Evolutionary conservation across 805 yeast genomes (phyloP), one percentile per base, ranked within the genome.

Genomic region (Nakazawaea wyomingensis): DNA sequence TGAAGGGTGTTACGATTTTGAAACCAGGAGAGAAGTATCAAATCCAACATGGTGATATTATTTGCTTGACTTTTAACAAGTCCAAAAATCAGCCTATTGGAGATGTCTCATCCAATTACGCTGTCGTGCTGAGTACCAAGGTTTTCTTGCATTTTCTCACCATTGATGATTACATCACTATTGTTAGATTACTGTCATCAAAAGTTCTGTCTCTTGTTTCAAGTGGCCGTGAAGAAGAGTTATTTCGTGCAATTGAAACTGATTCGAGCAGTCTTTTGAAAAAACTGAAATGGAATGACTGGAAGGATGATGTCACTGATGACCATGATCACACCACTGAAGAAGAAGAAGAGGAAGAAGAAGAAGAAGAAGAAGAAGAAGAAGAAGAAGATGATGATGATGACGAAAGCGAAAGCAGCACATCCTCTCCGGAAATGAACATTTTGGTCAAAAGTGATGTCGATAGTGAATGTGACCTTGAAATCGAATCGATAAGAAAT

Each of bases 41-140:
- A 1, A 7, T 38, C 14, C n/a, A 20, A n/a, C 14, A 31, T 16
- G 30, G 35, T 11, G 14, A 21, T 13, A 31, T 38, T 11, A 14
- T 38, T 11, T 38, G 41, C 22, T 31, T 38, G 22, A 32, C 30
- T 22, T 31, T 38, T 20, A 31, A 30, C 41, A 38, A 24, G 9
- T 19, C 24, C n/a, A 37, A 30, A 24, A 14, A 5, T 7, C 28
- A 19, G n/a, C 6, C 18, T 2, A 28, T 19, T 13, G 34, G 19
- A 4, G 27, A 29, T 19, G 29, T 10, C 29, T 13, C 41, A 19
- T 29, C 13, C 8, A n/a, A n/a, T n/a, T 29, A 11, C 6, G 32
- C 16, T 17, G 27, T 27, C n/a, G 7, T 37, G 11, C 7, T 8
- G 28, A 37, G 21, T n/a, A 21, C 36, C 30, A 38, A 30, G 18